Evolutionary conservation across 1,284 basidiomycete genomes (phyloP).

Genomic region (Neonothopanus nambi): DNA sequence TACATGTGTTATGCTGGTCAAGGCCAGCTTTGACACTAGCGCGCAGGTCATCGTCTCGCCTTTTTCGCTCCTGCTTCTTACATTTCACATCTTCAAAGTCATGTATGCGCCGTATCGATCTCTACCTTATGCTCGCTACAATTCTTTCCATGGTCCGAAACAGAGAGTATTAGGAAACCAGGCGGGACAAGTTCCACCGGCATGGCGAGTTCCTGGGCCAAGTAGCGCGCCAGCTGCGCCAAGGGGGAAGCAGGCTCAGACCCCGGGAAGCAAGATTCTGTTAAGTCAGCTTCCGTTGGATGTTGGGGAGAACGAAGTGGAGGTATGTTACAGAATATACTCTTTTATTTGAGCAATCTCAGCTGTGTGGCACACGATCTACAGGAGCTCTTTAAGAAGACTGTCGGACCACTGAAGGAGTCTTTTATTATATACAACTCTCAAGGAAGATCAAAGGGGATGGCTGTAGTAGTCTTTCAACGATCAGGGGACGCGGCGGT

Average conservation of each 20-base stretch:
- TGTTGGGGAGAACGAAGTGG: conserved; percentile 66
- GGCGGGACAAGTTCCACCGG: conserved; percentile 53
- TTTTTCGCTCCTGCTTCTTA: no score
- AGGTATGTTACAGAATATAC: conserved; percentile 45
- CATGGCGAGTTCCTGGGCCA: conserved; percentile 46
- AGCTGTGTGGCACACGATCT: conserved; percentile 1
- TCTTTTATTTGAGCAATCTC: not conserved
- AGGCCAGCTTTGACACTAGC: no score
- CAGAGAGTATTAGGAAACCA: conserved; percentile 56
- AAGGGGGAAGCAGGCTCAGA: conserved; percentile 27
- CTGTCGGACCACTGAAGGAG: conserved; percentile 70
- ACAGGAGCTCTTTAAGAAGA: conserved; percentile 73
- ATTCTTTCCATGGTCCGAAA: conserved; percentile 55
- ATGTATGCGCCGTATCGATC: conserved; percentile 19
- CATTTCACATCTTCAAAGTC: no score
- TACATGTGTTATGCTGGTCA: no score
- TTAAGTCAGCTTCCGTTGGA: conserved; percentile 68
- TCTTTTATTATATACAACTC: conserved; percentile 70
- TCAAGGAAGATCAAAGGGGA: conserved; percentile 70
- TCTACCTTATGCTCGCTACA: conserved; percentile 34
- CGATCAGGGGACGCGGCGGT: conserved; percentile 57
- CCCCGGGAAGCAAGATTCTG: conserved; percentile 66
- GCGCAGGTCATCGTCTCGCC: no score
- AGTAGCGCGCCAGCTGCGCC: conserved; percentile 15
- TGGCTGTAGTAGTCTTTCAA: conserved; percentile 70